These are phyloP conservation scores for Rosa persica DNA, from an alignment of 306 rosid species.

Conservation along the genomic window DNA sequence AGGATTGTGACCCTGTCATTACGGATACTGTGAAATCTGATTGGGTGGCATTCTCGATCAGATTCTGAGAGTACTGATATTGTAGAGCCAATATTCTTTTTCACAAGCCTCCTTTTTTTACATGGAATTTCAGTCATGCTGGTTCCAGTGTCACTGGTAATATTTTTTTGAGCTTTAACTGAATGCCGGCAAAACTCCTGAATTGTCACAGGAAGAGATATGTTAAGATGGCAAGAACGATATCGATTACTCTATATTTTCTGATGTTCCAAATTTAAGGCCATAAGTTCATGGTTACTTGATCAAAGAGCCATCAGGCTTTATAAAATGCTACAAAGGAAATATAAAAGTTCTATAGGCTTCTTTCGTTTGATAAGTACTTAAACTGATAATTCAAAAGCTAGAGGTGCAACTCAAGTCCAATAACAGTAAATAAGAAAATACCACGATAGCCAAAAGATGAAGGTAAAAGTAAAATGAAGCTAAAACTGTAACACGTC, in stretches of 20 bases:
- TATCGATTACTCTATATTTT: background rate
- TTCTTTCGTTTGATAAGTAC: background rate
- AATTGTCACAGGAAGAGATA: conserved; percentile 27
- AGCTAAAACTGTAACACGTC: background rate
- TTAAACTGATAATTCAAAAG: background rate
- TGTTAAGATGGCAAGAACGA: background rate
- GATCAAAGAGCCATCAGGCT: conserved; percentile 1
- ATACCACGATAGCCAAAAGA: conserved; percentile 11
- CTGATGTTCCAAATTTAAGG: background rate
- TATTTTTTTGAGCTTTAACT: conserved; percentile 50
- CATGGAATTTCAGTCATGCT: conserved; percentile 42
- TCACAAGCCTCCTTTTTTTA: conserved; percentile 50
- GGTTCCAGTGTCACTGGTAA: conserved; percentile 22
- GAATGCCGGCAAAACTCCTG: conserved; percentile 44
- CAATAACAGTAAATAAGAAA: background rate
- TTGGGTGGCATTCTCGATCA: conserved; percentile 29
- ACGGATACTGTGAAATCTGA: conserved; percentile 25
- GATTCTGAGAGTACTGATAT: conserved; percentile 37
- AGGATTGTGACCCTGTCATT: conserved; percentile 29
- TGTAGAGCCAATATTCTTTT: conserved; percentile 18
- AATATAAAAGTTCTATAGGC: background rate
- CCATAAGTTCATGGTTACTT: background rate
- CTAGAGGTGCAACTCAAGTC: conserved; percentile 2
- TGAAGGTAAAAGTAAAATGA: background rate
- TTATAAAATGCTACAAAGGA: background rate